Evolutionary conservation across 305 asterid genomes (phyloP).

Genomic region (Fraxinus angustifolia): DNA sequence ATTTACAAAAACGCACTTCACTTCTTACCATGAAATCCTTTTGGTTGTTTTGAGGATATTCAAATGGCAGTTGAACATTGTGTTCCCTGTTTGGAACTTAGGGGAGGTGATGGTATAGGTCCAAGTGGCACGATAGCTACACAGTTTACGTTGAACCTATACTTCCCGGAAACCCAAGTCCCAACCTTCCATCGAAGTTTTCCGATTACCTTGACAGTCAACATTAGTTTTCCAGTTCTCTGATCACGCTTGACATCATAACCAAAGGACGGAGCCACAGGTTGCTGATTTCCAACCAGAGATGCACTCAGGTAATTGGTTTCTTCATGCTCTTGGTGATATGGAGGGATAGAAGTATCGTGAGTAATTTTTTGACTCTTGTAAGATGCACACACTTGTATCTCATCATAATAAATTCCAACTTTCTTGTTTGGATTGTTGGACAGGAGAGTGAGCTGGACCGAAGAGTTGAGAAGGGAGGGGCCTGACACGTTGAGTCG

Average conservation of each 20-base stretch:
- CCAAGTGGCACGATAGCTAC: slow-evolving; percentile 60
- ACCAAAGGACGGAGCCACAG: slow-evolving; percentile 69
- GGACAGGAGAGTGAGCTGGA: slow-evolving; percentile 66
- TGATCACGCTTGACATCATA: slow-evolving; percentile 65
- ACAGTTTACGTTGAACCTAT: slow-evolving; percentile 67
- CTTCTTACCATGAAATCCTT: not conserved
- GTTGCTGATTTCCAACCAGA: slow-evolving; percentile 53
- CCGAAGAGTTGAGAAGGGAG: slow-evolving; percentile 71
- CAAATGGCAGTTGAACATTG: slow-evolving; percentile 66
- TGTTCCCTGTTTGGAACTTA: slow-evolving; percentile 52
- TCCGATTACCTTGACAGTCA: slow-evolving; percentile 59
- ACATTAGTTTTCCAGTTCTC: slow-evolving; percentile 41
- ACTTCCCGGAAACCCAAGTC: slow-evolving; percentile 88
- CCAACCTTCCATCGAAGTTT: slow-evolving; percentile 84
- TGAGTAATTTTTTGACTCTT: slow-evolving; percentile 66
- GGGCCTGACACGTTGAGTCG: slow-evolving; percentile 63
- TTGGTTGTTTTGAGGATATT: not conserved
- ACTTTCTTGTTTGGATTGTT: slow-evolving; percentile 71
- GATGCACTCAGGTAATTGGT: slow-evolving; percentile 54
- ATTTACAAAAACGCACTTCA: not conserved
- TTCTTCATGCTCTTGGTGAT: slow-evolving; percentile 75
- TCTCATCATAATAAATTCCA: slow-evolving; percentile 73
- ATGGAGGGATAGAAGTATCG: slow-evolving; percentile 55
- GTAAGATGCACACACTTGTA: slow-evolving; percentile 64
- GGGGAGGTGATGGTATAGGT: slow-evolving; percentile 56